Evolutionary conservation across 176 grass and related monocot species (phyloP).

Genomic region (Urochloa ruziziensis): DNA sequence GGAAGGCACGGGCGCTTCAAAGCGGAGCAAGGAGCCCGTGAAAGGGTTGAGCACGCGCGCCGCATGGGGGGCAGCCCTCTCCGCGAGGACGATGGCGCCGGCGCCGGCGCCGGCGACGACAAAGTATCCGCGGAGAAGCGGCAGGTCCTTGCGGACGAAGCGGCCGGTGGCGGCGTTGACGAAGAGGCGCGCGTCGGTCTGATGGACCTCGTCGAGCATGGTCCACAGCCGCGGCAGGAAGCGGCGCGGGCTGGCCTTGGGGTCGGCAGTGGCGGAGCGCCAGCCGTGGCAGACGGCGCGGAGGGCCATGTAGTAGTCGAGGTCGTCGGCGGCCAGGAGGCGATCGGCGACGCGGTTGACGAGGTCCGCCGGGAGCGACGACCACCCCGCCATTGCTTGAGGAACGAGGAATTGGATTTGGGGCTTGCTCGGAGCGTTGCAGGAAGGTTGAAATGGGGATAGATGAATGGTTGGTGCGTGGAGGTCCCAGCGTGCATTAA

Average conservation of each 20-base stretch:
- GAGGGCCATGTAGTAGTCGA: constrained; percentile 5
- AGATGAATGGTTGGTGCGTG: background rate
- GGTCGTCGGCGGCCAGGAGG: background rate
- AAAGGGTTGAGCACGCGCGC: constrained; percentile 10
- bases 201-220: background rate
- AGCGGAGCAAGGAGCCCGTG: background rate
- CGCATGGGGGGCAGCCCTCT: background rate
- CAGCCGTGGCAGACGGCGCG: background rate
- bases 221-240: background rate
- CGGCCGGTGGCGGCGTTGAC: constrained; percentile 3
- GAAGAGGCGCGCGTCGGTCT: background rate
- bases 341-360: background rate
- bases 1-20: background rate
- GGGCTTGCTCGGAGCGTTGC: background rate
- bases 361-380: background rate
- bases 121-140: background rate
- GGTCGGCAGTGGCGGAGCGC: constrained; percentile 7
- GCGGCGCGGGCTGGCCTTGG: background rate
- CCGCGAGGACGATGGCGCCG: background rate
- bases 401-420: background rate
- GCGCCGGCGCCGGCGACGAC: background rate
- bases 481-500: background rate
- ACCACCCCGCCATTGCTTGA: background rate
- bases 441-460: background rate
- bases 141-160: background rate